Evolutionary conservation across 192 early-diverging fungal species (phyloP), one percentile per base, ranked within the genome.

Genomic region (Piromyces finnis): DNA sequence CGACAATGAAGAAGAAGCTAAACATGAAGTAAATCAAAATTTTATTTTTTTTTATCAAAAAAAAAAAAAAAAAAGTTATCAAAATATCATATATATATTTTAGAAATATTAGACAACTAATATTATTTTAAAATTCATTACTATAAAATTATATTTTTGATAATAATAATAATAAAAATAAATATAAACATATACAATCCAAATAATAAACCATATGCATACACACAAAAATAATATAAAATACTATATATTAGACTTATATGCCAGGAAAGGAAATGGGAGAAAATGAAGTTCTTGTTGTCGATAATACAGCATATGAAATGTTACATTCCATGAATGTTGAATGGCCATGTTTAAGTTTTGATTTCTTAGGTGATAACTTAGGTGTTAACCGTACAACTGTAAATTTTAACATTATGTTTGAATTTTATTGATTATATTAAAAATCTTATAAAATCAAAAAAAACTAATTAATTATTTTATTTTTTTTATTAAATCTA

Each of bases 281-380:
- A 37, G 91, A 94, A 83, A 96, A 90, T 77, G 96, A 99, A 84
- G 93, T 91, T 41, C 89, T 99, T 68, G 95, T 98, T 81, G 95
- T 93, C 30, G 98, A 99, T 89, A 93, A 94, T 82, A 92, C 90
- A 22, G 93, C 94, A 0, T 99, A 99, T 86, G 94, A 95, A 81
- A 98, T 99, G 98, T 90, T 99, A 80, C 97, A 99, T 87, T 88
- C 88, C 28, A 89, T 99, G 89, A 88, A 94, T 77, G 93, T 94
- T 30, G 90, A 95, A 83, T 96, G 96, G 94, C 98, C 98, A 30
- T 97, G 96, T 84, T 89, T 99, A 78, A 95, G 93, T 84, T 99
- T 99, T 82, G 98, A 99, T 84, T 89, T 99, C 82, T 86, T 99
- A 78, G 88, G 90, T 28, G 96, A 98, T 84, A 91, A 91, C 41